Evolutionary conservation across 2,329 filamentous ascomycete genomes (phyloP), one percentile per base, ranked within the genome.

Genomic region (Scopulariopsis brevicaulis): DNA sequence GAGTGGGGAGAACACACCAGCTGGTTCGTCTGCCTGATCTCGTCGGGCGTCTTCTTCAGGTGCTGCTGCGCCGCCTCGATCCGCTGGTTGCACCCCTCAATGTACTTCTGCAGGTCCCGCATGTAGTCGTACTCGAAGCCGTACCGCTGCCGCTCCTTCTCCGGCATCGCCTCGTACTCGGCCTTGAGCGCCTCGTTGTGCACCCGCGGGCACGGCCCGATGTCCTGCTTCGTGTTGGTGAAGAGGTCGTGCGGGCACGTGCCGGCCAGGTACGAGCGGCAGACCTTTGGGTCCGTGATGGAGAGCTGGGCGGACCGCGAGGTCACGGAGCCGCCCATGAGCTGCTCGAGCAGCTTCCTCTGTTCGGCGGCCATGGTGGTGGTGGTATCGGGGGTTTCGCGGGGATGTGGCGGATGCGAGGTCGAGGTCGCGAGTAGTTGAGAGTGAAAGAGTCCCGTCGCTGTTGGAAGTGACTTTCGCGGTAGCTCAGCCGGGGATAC

Each of bases 221-320:
- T 82, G 70, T 99, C 94, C 59, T 97, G 92, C 77, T 96, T 97
- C 53, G 94, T 99, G 75, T 99, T 99, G 63, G 93, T 99, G 81
- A 99, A 99, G 68, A 99, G 90, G 70, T 99, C 94, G 78, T 97
- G 93, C 1, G 94, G 94, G 71, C 94, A 99, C 60, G 90, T 95
- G 65, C 94, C 94, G 62, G 84, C 91, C 55, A 99, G 82, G 72
- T 93, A 97, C 20, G 92, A 96, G 58, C 90, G 89, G 57, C 94
- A 99, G 65, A 96, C 89, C 74, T 96, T 96, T 57, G 89, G 81
- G 72, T 97, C 94, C 60, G 85, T 94, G 66, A 99, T 87, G 62
- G 87, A 87, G 65, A 97, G 82, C 71, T 96, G 89, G 46, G 89
- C 82, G 64, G 85, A 84, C 75, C 87, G 89, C 54, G 86, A 86